Conservation (phyloP, 148 eudicot genomes). For the Euryodendron excelsum region DNA sequence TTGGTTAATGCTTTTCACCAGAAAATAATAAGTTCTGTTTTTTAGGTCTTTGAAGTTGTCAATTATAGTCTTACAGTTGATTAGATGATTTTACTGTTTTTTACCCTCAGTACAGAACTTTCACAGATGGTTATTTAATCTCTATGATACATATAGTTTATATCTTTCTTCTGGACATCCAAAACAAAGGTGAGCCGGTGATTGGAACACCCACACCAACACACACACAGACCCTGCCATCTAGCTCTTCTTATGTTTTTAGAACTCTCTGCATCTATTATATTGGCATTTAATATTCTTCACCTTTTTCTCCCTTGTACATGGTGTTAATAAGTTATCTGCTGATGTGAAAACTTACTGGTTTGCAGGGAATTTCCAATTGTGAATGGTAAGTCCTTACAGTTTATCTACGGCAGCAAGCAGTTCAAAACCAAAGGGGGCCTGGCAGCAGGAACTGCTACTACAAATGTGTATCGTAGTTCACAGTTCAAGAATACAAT, state of each 20-base stretch:
- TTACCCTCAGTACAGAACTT: neutral
- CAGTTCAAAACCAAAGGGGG: constrained; percentile 78
- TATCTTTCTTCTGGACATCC: no score
- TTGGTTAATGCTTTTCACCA: neutral
- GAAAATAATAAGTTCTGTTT: neutral
- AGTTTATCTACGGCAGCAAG: constrained; percentile 81
- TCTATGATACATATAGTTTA: no score
- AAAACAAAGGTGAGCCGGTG: no score
- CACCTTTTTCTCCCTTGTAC: neutral
- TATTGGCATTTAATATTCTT: neutral
- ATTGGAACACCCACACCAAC: neutral
- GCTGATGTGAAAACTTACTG: neutral
- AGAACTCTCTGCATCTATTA: neutral
- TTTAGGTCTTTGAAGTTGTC: neutral
- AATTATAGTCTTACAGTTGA: neutral
- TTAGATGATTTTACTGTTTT: neutral
- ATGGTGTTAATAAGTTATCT: neutral
- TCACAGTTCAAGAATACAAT: constrained; percentile 47
- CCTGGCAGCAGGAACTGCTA: constrained; percentile 81
- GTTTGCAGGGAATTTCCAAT: constrained; percentile 70
- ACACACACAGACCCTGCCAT: neutral
- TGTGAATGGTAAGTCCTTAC: constrained; percentile 60
- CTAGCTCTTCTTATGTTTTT: no score
- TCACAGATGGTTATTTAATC: neutral
- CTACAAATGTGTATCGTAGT: constrained; percentile 71